Conservation (phyloP, 306 rosid genomes). For the Cercis canadensis region DNA sequence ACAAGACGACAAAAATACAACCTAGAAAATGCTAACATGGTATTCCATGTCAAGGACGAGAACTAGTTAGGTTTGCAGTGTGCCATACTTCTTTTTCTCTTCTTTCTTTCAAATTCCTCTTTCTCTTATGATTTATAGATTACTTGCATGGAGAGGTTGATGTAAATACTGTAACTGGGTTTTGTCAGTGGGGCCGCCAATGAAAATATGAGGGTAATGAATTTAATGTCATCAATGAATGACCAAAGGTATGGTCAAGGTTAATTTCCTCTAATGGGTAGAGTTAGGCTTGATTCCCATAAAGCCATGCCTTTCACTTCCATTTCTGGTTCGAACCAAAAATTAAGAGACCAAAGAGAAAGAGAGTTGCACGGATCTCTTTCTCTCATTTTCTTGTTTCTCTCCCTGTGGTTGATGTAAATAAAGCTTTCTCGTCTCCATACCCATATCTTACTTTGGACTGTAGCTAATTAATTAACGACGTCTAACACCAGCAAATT, state of each 20-base stretch:
- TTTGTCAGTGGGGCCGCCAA: conserved; percentile 42
- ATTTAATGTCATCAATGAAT: conserved; percentile 46
- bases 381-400: conserved; percentile 39
- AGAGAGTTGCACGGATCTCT: conserved; percentile 53
- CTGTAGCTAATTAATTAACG: conserved; percentile 40
- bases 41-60: not conserved
- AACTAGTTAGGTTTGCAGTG: not conserved
- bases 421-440: conserved; percentile 39
- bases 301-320: conserved; percentile 46
- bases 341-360: conserved; percentile 32
- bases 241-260: conserved; percentile 52
- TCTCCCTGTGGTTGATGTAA: conserved; percentile 34
- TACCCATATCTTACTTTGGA: conserved; percentile 47
- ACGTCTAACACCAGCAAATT: conserved; percentile 18
- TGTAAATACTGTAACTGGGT: conserved; percentile 34
- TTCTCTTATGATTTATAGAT: conserved; percentile 3
- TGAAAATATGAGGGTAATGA: conserved; percentile 37
- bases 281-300: conserved; percentile 53
- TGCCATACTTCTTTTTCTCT: not conserved
- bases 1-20: conserved; percentile 24
- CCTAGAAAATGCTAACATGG: conserved; percentile 2
- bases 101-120: not conserved
- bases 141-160: conserved; percentile 13
- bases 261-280: conserved; percentile 44
- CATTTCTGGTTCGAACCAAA: conserved; percentile 37